A percentile compares a stretch with the other conserved stretches of the same genome.
Evolutionary conservation across 1,284 basidiomycete species (phyloP).

Genomic region (Coniferiporia sulphurascens): DNA sequence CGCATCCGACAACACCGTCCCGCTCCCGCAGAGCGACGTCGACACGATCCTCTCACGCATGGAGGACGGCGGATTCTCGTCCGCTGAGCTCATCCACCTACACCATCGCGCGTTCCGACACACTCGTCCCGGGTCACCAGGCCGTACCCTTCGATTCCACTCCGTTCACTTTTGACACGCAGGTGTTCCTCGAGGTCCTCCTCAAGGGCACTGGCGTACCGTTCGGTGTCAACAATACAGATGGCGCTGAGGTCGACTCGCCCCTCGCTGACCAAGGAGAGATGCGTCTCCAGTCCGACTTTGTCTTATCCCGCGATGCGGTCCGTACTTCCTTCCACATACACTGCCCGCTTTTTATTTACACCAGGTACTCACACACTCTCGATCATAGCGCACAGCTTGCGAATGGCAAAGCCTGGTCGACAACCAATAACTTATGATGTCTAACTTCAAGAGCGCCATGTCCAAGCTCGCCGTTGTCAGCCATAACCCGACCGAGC

Average conservation of each 20-base stretch:
- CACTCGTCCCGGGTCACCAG: constrained; percentile 17
- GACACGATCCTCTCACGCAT: constrained; percentile 26
- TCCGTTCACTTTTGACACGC: constrained; percentile 22
- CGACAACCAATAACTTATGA: constrained; percentile 17
- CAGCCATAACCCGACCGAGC: constrained; percentile 10
- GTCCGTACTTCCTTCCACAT: background rate
- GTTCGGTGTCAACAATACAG: constrained; percentile 13
- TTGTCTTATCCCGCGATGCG: constrained; percentile 19
- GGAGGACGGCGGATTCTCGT: constrained; percentile 25
- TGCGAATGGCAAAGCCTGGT: constrained; percentile 14
- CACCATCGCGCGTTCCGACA: constrained; percentile 21
- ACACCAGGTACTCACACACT: too few relatives aligned
- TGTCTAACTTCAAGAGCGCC: constrained; percentile 16
- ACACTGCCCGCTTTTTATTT: too few relatives aligned
- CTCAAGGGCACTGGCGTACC: constrained; percentile 18
- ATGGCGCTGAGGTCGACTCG: constrained; percentile 11
- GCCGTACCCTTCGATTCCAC: constrained; percentile 21
- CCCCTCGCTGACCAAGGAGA: constrained; percentile 17
- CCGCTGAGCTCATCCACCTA: constrained; percentile 30
- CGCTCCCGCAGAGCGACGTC: constrained; percentile 26
- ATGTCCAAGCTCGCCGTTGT: constrained; percentile 19
- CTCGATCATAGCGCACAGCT: constrained; percentile 21
- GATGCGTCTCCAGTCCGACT: constrained; percentile 22
- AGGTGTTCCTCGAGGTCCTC: constrained; percentile 22
- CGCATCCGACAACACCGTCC: constrained; percentile 25